Evolutionary conservation across 169 alveolate species (phyloP), one percentile per base, ranked within the genome.

Genomic region (Cryptosporidium viatorum): DNA sequence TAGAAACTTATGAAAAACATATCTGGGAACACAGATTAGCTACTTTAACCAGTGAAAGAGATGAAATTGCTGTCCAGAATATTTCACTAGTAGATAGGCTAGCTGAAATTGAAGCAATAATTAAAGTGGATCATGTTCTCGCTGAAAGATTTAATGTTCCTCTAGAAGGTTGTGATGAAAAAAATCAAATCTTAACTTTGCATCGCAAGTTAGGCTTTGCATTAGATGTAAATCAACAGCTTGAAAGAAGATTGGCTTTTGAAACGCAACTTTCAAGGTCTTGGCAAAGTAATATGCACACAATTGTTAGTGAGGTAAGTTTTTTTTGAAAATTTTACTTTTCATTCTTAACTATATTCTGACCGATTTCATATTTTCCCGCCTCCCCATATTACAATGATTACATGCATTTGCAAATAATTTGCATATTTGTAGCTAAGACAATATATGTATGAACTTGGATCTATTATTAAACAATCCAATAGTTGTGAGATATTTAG

Each of bases 271-370:
- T 93, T 16, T 91, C 95, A 21, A 86, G 95, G 45, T 91, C 93
- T 16, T 93, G 95, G 95, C 95, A 93, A 62, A 84, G 92, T 7
- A 93, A 93, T 52, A 85, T 93, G 60, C 84, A 92, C 43, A 93
- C 95, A 39, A 58, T 93, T 85, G 94, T 91, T 33, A 89, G 94
- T 55, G 95, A 93, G 85, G 95, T 93, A 60, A 69, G 92, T 65
- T 48, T 35, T 8, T 29, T 12, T 16, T 73, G 3, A 21, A 39
- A 35, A 37, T 21, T 43, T n/a, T 39, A 14, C n/a, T 14, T 4
- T 35, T 41, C 18, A 33, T 16, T 33, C 5, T 2, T 26, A 62
- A 62, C 65, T 52, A 5, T 23, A 18, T 65, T 8, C 0, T 26
- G 14, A 37, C 14, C 18, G 4, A n/a, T 29, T 26, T 5, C 71